Evolutionary conservation across 2,329 filamentous ascomycete genomes (phyloP), one percentile per base, ranked within the genome.

Genomic region (Microsporum audouinii): DNA sequence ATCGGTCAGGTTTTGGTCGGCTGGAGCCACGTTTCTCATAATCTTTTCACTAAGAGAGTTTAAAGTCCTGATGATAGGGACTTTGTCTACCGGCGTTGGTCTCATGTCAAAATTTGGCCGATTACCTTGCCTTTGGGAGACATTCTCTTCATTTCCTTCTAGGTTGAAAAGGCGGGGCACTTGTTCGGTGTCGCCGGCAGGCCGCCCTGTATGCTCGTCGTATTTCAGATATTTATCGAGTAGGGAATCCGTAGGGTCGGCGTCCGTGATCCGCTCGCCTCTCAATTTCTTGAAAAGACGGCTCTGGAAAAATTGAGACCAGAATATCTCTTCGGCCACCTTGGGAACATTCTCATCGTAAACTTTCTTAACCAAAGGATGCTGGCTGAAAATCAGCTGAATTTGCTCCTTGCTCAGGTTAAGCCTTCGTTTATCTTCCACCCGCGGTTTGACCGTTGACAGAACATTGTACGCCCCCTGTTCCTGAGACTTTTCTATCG

Each of bases 41-140:
- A 99, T 88, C 75, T 95, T 96, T 73, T 94, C 90, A 68, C 90
- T 96, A 61, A 97, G 81, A 63, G 83, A 89, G 72, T 99, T 99
- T 61, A 99, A 78, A 0, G 89, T 91, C 64, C 88, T 85, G 65
- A 97, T 87, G 64, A 97, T 95, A 8, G 91, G 91, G 1, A 94
- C 86, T 70, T 94, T 92, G 53, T 87, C 84, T 55, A 83, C 77
- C 8, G 85, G 81, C 1, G 80, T 80, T 1, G 91, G 90, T 38
- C 89, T 83, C 90, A 97, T 96, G 65, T 95, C 94, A 39, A 88
- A 77, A 71, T 97, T 91, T 60, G 92, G 90, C 59, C 87, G 82
- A 72, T 99, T 97, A 57, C 94, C 94, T 68, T 82, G 86, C 69
- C 87, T 84, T 59, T 91, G 89, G 67, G 91, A 95, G 72, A 95